A percentile compares a stretch with the other conserved stretches of the same genome.
Evolutionary conservation across 176 grass and related monocot species (phyloP).

Genomic region (Zea luxurians): DNA sequence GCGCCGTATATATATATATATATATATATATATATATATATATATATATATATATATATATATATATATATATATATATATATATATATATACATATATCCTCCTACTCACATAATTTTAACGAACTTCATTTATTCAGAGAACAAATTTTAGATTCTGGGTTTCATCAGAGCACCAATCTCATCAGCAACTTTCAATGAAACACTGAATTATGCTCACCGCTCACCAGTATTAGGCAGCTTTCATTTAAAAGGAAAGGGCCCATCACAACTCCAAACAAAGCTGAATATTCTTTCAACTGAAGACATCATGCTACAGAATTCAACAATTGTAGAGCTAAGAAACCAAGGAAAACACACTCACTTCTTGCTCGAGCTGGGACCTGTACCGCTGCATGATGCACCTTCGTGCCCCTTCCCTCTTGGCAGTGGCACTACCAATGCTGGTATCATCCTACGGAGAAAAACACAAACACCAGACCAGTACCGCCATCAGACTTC

Average conservation of each 20-base stretch:
- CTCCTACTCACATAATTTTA: background rate
- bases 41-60: too few relatives aligned
- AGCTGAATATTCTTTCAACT: background rate
- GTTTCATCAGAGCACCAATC: background rate
- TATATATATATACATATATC: too few relatives aligned
- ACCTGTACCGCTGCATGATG: constrained; percentile 58
- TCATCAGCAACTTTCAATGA: background rate
- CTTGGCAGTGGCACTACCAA: constrained; percentile 21
- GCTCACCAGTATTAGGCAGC: background rate
- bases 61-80: too few relatives aligned
- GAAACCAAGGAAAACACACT: constrained; percentile 36
- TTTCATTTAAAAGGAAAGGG: background rate
- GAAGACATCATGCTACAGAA: background rate
- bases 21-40: too few relatives aligned
- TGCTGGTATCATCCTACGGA: constrained; percentile 58
- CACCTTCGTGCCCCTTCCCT: constrained; percentile 39
- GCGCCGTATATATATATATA: too few relatives aligned
- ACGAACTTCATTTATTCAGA: background rate
- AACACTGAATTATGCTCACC: background rate
- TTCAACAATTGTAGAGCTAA: background rate
- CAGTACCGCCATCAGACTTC: constrained; percentile 1
- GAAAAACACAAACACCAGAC: background rate
- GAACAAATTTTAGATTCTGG: background rate
- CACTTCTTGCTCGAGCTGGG: constrained; percentile 80
- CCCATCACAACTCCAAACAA: background rate